Percentiles rank a stretch among this genome's conserved stretches.
phyloP scores from a whole-genome alignment of 257 asterid species.

The Galeopsis tetrahit region DNA sequence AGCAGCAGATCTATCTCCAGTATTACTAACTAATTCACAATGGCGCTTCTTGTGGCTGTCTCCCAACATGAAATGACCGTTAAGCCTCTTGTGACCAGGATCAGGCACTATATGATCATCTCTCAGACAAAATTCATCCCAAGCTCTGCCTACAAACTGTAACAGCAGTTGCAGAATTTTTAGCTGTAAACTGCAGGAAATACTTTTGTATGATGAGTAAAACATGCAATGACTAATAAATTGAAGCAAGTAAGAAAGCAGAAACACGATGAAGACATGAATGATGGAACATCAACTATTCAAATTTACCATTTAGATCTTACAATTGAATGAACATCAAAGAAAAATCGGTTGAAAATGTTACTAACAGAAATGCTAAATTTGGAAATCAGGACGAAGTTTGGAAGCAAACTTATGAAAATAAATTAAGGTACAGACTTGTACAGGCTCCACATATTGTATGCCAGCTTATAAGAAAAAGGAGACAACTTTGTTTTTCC shows the following conservation, averaged over 20 bases:
- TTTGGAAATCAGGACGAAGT: not conserved
- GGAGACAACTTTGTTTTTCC: not conserved
- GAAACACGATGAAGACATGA: not conserved
- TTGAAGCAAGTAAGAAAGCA: slow-evolving; percentile 21
- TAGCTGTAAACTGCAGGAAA: slow-evolving; percentile 55
- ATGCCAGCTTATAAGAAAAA: not conserved
- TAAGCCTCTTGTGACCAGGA: slow-evolving; percentile 42
- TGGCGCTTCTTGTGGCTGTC: slow-evolving; percentile 52
- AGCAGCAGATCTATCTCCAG: slow-evolving; percentile 41
- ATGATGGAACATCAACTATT: slow-evolving; percentile 12
- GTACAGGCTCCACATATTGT: not conserved
- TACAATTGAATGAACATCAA: not conserved
- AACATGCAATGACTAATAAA: slow-evolving; percentile 13
- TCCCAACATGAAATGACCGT: slow-evolving; percentile 41
- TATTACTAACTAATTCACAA: slow-evolving; percentile 40
- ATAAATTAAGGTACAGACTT: too few relatives aligned
- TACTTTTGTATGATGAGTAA: slow-evolving; percentile 48
- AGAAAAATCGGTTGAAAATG: not conserved
- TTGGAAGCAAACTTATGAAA: too few relatives aligned
- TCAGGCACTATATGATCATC: slow-evolving; percentile 79
- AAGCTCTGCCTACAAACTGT: slow-evolving; percentile 69
- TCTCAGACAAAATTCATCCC: slow-evolving; percentile 69
- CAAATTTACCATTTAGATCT: not conserved
- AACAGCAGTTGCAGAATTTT: slow-evolving; percentile 54
- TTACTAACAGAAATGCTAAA: not conserved